Base-by-base conservation (phyloP, 1,284 basidiomycete species). In the Rhodotorula sp. region DNA sequence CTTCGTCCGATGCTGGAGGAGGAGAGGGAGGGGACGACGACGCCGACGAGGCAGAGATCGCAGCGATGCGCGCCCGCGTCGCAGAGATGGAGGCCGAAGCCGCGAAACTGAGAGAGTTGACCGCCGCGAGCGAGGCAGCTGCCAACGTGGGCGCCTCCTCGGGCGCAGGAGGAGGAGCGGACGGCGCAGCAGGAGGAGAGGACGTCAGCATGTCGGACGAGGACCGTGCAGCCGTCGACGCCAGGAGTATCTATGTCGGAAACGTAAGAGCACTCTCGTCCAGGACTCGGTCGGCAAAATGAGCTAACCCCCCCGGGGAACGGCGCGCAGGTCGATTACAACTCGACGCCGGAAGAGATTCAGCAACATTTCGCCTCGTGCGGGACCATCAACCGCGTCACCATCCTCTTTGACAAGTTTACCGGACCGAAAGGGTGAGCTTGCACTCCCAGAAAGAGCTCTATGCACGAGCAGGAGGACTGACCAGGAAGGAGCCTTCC, bases 331-430 rank as follows among this genome's bases (percentile, higher is more conserved):
- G 96, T 99, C 68, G 97, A 99, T 85, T 99, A 99, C 82, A 87
- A 90, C 68, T 91, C 96, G 14, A 97, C 97, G 43, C 97, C 97
- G 21, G 97, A 99, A 83, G 97, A 99, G 82, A 94, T 99, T 69
- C 97, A 99, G 83, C 89, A 87, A 58, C 97, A 99, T 82, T 99
- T 99, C 84, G 91, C 94, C 80, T 90, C 94, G 39, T 98, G 95
- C 81, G 97, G 97, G 10, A 95, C 92, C 29, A 99, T 99, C 83
- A 99, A 99, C 84, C 89, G 97, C 78, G 94, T 99, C 63, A 99
- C 97, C 0, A 99, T 99, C 79, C 87, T 99, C 39, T 99, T 97
- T 83, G 97, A 99, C 86, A 99, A 99, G 84, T 99, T 97, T 82
- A 98, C 96, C 23, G 97, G 97, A 85, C 96, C 97, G 56, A 99